Evolutionary conservation across 2,329 filamentous ascomycete species (phyloP).

Genomic region (Fusarium sp.): DNA sequence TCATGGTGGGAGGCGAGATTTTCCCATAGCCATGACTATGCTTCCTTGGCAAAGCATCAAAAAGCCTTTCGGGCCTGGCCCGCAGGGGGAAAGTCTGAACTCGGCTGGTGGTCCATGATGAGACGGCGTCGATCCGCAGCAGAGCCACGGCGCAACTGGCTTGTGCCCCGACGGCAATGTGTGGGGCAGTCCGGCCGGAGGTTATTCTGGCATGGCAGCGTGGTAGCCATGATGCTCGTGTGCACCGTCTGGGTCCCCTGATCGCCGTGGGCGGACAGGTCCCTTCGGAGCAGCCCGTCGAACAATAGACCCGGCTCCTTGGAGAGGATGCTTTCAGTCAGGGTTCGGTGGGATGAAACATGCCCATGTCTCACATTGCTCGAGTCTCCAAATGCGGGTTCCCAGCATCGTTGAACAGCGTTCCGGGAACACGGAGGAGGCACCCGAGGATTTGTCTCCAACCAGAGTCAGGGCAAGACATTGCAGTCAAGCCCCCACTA

Average conservation of each 20-base stretch:
- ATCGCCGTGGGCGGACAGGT: slow-evolving; percentile 15
- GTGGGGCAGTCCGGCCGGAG: slow-evolving; percentile 29
- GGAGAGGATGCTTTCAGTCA: slow-evolving; percentile 22
- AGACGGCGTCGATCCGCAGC: slow-evolving; percentile 6
- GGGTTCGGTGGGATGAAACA: neutral
- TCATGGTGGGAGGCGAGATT: neutral
- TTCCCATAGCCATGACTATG: slow-evolving; percentile 7
- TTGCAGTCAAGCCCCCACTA: neutral
- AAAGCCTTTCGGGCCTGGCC: slow-evolving; percentile 13
- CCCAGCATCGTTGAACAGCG: neutral
- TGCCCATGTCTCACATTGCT: neutral
- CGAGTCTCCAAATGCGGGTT: neutral
- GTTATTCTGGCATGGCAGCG: slow-evolving; percentile 12
- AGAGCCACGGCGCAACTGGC: slow-evolving; percentile 19
- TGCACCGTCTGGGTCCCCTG: slow-evolving; percentile 16
- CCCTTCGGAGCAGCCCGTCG: neutral
- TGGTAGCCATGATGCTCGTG: slow-evolving; percentile 2
- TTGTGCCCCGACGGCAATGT: neutral
- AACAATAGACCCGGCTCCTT: slow-evolving; percentile 11
- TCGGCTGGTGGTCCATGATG: slow-evolving; percentile 9
- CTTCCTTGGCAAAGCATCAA: slow-evolving; percentile 15
- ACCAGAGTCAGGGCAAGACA: slow-evolving; percentile 2
- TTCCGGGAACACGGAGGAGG: neutral
- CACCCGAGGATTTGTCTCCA: slow-evolving; percentile 6
- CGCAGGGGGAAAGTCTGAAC: slow-evolving; percentile 33